Evolutionary conservation across 2,329 filamentous ascomycete species (phyloP), one percentile per base, ranked within the genome.

Genomic region (Niveomyces coronatus): DNA sequence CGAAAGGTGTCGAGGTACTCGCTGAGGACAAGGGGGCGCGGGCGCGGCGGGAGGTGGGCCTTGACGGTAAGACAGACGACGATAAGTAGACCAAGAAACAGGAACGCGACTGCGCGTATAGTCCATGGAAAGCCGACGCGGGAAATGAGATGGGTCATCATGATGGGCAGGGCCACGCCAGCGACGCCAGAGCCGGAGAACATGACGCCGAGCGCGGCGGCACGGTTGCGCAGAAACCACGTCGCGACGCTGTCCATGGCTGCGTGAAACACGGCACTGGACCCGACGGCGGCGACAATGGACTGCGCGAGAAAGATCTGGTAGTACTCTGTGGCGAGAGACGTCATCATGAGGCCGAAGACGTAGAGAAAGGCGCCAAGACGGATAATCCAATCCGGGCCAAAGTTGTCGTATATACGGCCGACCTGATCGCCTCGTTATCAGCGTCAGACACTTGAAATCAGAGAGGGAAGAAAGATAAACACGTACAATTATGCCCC

Each of bases 291-390:
- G 9, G 58, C 52, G 40, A 65, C 58, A 31, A 68, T 48, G 40
- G 56, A 53, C 41, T 67, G 65, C 0, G 63, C 46, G 10, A 68
- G 59, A 43, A 67, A 58, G 49, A 67, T 54, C 31, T 67, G 63
- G 45, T 65, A 67, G 53, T 67, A 67, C 33, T 60, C 34, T 3
- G 46, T 54, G 4, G 60, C 58, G 9, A 82, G 57, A 13, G 68
- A 74, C 0, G 70, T 64, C 74, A 82, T 79, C 74, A 82, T 79
- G 14, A 82, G 55, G 17, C 74, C 71, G 31, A 82, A 71, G 44
- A 82, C 64, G 53, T 79, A 74, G 41, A 71, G 53, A 42, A 78
- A 47, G 4, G 67, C 68, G 20, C 76, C 76, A 36, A 57, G 47
- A 14, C 69, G 44, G 11, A 81, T 58, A 4, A 84, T 60, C 42